phyloP scores from a whole-genome alignment of 164 flowering plant genomes.

The Euptelea pleiosperma region DNA sequence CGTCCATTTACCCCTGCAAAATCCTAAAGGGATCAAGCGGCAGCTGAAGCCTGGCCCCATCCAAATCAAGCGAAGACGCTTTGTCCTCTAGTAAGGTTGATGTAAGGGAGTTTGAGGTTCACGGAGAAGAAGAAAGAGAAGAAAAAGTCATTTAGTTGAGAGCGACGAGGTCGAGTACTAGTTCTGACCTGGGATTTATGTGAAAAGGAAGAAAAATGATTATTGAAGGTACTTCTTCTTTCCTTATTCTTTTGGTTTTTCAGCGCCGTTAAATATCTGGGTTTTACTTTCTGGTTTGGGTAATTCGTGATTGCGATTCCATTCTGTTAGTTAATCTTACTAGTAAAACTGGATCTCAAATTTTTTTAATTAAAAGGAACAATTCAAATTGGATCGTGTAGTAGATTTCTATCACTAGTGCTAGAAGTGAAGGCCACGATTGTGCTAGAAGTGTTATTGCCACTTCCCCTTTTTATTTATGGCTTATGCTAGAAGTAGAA shows the following conservation, averaged over 20 bases:
- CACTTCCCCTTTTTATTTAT: too few relatives aligned
- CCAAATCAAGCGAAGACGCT: slow-evolving; percentile 86
- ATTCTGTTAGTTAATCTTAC: too few relatives aligned
- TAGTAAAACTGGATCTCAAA: too few relatives aligned
- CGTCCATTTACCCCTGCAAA: background rate
- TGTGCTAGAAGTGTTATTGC: too few relatives aligned
- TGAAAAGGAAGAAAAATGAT: background rate
- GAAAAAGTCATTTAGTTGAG: slow-evolving; percentile 61
- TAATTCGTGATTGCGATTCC: too few relatives aligned
- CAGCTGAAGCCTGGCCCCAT: slow-evolving; percentile 83
- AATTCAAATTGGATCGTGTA: too few relatives aligned
- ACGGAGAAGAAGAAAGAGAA: slow-evolving; percentile 36
- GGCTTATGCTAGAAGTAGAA: too few relatives aligned
- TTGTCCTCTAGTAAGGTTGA: too few relatives aligned
- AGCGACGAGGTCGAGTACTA: slow-evolving; percentile 81
- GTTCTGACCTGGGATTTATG: slow-evolving; percentile 4
- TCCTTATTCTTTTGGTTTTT: background rate
- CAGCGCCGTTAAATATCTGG: background rate
- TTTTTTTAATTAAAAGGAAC: too few relatives aligned
- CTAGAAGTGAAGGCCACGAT: too few relatives aligned
- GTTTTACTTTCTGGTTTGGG: too few relatives aligned
- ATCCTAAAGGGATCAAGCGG: slow-evolving; percentile 26
- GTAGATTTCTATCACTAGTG: too few relatives aligned
- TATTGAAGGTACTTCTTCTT: background rate
- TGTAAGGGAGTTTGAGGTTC: slow-evolving; percentile 13